phyloP scores from a whole-genome alignment of 306 rosid genomes.

The Lathyrus sativus region DNA sequence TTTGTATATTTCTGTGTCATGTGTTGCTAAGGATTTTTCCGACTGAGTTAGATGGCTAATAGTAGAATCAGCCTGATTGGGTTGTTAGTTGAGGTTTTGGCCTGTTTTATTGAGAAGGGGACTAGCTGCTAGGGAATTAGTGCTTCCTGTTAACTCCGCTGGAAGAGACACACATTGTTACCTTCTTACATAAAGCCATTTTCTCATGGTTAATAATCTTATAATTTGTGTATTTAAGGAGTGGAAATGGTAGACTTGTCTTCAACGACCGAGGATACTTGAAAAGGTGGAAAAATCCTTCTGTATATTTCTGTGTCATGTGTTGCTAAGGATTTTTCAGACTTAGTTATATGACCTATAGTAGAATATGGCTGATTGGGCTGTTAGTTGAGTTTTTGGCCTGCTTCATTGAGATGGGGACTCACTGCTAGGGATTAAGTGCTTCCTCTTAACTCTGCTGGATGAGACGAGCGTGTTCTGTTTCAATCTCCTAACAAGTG shows the following conservation, averaged over 20 bases:
- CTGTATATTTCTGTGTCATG: not conserved
- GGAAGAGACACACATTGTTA: not conserved
- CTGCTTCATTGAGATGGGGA: not conserved
- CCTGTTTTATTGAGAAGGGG: not conserved
- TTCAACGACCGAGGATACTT: conserved; percentile 12
- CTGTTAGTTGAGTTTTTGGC: not conserved
- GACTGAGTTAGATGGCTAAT: not conserved
- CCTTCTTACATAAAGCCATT: conserved; percentile 8
- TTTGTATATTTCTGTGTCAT: not conserved
- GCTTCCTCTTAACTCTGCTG: not conserved
- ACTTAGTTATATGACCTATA: not conserved
- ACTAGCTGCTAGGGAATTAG: not conserved
- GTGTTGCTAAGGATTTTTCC: not conserved
- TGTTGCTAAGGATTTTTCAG: not conserved
- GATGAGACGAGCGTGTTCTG: not conserved
- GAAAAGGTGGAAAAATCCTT: not conserved
- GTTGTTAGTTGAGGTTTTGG: not conserved
- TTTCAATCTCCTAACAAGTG: conserved; percentile 8
- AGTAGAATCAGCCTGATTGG: not conserved
- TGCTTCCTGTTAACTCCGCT: not conserved
- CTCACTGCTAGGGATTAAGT: not conserved
- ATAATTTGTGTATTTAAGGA: conserved; percentile 31
- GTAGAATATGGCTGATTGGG: not conserved
- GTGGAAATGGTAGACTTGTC: conserved; percentile 4
- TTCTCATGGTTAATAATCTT: conserved; percentile 8